Percentiles rank a stretch among this genome's conserved stretches.
Evolutionary conservation across 2,329 filamentous ascomycete genomes (phyloP).

Genomic region (Trichoderma asperellum): DNA sequence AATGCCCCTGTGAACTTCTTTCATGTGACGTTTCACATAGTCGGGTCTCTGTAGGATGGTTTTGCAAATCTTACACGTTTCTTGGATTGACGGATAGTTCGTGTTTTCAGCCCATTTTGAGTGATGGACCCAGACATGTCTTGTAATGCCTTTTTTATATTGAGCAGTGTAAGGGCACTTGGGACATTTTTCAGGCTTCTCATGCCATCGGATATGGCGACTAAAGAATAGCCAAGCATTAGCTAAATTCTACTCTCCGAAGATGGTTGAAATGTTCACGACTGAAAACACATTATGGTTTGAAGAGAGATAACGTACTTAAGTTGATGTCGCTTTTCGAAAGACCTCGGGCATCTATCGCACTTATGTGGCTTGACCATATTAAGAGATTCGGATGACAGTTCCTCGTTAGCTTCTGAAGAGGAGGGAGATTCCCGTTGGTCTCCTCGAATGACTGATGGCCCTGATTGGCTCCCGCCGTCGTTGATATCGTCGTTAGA

Average conservation of each 20-base stretch:
- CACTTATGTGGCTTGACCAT: background rate
- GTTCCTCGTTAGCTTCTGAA: background rate
- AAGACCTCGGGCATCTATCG: background rate
- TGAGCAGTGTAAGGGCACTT: background rate
- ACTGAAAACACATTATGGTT: background rate
- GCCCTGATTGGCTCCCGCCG: background rate
- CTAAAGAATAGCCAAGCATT: background rate
- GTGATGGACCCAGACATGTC: constrained; percentile 24
- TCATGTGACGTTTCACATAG: constrained; percentile 11
- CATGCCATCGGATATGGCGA: constrained; percentile 12
- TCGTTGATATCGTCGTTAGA: background rate
- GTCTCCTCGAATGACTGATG: background rate
- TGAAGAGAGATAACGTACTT: constrained; percentile 5
- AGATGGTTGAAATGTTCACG: background rate
- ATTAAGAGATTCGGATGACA: background rate
- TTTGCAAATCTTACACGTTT: constrained; percentile 1
- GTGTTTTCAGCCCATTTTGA: constrained; percentile 12
- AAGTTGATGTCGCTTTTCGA: background rate
- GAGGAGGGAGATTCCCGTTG: background rate
- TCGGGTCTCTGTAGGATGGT: constrained; percentile 13
- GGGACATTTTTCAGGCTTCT: constrained; percentile 15
- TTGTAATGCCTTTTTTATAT: constrained; percentile 4
- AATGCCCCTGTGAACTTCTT: constrained; percentile 7
- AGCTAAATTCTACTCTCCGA: background rate
- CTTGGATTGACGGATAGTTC: background rate